Base-by-base conservation (phyloP, 2,329 filamentous ascomycete genomes). In the Diaporthe caulivora region DNA sequence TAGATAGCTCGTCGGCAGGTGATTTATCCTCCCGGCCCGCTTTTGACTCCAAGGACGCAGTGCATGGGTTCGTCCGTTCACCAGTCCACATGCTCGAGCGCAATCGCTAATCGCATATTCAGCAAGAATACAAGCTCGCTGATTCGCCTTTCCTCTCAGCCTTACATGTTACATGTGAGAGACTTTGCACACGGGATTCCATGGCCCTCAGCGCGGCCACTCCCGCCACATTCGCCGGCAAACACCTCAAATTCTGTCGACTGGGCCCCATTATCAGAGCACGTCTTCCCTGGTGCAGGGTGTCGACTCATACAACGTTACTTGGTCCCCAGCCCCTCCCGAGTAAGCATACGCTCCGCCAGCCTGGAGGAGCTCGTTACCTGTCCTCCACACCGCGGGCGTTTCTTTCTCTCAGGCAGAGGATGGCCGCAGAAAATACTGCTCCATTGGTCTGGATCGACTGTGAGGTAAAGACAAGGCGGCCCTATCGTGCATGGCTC, bases 371-470 rank as follows among this genome's bases (percentile, higher is more conserved):
- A 29, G 34, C 26, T 10, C 18, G 40, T 55, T 47, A 57, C 37
- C 44, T 40, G 51, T 57, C 65, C 37, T 26, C 44, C 37, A 31
- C 10, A 17, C 26, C 29, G 17, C 21, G n/a, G 37, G 18, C 37
- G 5, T n/a, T 10, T 10, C 31, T 13, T 24, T 53, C 31, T 40
- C 40, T 49, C 42, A 34, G 37, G 31, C 42, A 37, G 51, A 65
- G 40, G 10, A 75, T 75, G 73, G 70, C 73, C 24, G 55, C 62
- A 11, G 58, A 51, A 40, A 55, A 76, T 55, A 82, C 83, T 72
- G 91, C 92, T 76, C 92, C 93, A 11, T 84, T 97, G 49, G 93
- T 97, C 76, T 97, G 95, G 94, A 95, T 97, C 76, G 95, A 97
- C 84, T 89, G 87, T 77, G 87, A 90, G 84, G 87, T 88, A 78